phyloP scores from a whole-genome alignment of 1,284 basidiomycete genomes.

The Ustilago tritici region DNA sequence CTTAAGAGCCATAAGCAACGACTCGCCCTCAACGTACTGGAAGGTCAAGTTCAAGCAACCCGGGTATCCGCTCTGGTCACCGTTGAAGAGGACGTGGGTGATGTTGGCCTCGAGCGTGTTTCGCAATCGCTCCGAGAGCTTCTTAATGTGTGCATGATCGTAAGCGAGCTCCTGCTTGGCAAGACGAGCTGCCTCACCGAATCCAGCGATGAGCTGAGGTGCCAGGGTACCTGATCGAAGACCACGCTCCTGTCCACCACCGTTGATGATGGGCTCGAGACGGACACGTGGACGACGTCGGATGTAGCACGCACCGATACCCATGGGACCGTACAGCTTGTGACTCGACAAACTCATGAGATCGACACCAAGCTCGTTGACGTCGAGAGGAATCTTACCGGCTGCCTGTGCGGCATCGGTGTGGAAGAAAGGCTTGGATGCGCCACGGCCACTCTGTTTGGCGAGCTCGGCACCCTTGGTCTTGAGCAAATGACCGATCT shows the following conservation, averaged over 20 bases:
- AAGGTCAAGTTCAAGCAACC: slow-evolving; percentile 93
- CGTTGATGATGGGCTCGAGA: slow-evolving; percentile 92
- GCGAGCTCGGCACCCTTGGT: slow-evolving; percentile 75
- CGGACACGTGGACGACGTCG: slow-evolving; percentile 91
- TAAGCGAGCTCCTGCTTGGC: slow-evolving; percentile 89
- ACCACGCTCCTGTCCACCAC: slow-evolving; percentile 97
- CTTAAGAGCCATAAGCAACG: slow-evolving; percentile 96
- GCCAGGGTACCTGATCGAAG: slow-evolving; percentile 93
- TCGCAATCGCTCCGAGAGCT: slow-evolving; percentile 85
- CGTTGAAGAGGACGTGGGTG: slow-evolving; percentile 92
- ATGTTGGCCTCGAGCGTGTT: slow-evolving; percentile 84
- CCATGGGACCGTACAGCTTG: slow-evolving; percentile 99
- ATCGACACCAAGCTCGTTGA: slow-evolving; percentile 95
- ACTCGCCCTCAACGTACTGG: slow-evolving; percentile 97
- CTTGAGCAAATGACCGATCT: slow-evolving; percentile 86
- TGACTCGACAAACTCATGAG: slow-evolving; percentile 96
- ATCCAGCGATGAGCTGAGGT: slow-evolving; percentile 87
- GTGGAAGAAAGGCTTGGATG: slow-evolving; percentile 82
- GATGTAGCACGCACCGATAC: slow-evolving; percentile 93
- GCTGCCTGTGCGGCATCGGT: slow-evolving; percentile 97
- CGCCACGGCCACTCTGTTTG: slow-evolving; percentile 74
- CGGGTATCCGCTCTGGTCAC: slow-evolving; percentile 78
- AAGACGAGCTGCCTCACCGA: slow-evolving; percentile 94
- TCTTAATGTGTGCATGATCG: slow-evolving; percentile 83
- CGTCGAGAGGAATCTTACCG: slow-evolving; percentile 77